Evolutionary conservation across 106 monocot genomes (phyloP).

Genomic region (Triglochin maritima): DNA sequence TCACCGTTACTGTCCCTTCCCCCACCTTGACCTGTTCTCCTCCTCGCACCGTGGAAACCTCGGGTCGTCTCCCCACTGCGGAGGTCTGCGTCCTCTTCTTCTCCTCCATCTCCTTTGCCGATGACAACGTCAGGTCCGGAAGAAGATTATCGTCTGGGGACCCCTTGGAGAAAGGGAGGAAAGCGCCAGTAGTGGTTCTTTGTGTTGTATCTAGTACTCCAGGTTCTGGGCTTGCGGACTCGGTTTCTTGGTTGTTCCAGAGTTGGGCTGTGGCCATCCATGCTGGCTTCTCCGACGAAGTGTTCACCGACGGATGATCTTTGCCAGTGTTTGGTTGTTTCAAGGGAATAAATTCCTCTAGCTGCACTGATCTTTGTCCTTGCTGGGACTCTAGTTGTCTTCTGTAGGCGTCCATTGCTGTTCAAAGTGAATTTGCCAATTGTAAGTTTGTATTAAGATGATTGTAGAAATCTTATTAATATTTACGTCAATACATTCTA

Average conservation of each 20-base stretch:
- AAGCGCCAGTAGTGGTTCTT: constrained; percentile 55
- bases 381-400: constrained; percentile 42
- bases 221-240: neutral
- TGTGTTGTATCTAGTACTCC: neutral
- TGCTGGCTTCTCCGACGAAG: constrained; percentile 46
- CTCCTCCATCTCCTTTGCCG: constrained; percentile 14
- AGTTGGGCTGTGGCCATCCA: constrained; percentile 95
- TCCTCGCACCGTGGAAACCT: neutral
- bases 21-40: neutral
- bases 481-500: neutral
- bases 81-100: constrained; percentile 10
- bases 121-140: constrained; percentile 50
- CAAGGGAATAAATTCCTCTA: constrained; percentile 78
- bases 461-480: too few species aligned
- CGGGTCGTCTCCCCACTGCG: neutral
- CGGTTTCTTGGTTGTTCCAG: constrained; percentile 33
- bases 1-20: constrained; percentile 1
- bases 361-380: constrained; percentile 28
- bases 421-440: too few species aligned
- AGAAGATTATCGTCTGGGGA: too few species aligned
- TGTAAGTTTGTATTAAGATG: too few species aligned
- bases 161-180: constrained; percentile 81
- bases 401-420: constrained; percentile 68
- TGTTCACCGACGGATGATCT: constrained; percentile 11
- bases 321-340: constrained; percentile 24